These are phyloP conservation scores for Russula virescens DNA, from an alignment of 768 basidiomycete species.

Conservation along the genomic window DNA sequence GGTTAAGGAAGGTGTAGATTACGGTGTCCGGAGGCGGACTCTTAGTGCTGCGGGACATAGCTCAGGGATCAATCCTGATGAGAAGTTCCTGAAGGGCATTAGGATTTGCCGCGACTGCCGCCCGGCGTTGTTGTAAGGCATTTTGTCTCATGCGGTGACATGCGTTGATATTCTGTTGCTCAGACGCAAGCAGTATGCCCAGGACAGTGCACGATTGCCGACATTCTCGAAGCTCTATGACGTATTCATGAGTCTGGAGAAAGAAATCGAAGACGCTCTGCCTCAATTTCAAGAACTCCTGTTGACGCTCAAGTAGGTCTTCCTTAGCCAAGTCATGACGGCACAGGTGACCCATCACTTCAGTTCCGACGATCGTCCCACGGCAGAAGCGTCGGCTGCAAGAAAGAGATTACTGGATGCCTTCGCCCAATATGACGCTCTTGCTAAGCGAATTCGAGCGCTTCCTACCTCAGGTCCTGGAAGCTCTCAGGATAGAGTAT, in stretches of 20 bases:
- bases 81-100: slow-evolving; percentile 85
- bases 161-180: neutral
- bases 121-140: slow-evolving; percentile 68
- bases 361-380: slow-evolving; percentile 46
- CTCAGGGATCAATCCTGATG: slow-evolving; percentile 46
- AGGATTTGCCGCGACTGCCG: slow-evolving; percentile 83
- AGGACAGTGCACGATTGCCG: slow-evolving; percentile 36
- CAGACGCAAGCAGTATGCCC: slow-evolving; percentile 76
- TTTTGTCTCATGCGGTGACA: neutral
- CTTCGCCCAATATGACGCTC: slow-evolving; percentile 82
- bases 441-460: slow-evolving; percentile 78
- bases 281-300: slow-evolving; percentile 88
- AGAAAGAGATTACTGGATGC: slow-evolving; percentile 81
- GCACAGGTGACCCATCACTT: slow-evolving; percentile 30
- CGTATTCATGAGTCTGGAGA: slow-evolving; percentile 70
- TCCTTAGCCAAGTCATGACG: neutral
- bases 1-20: slow-evolving; percentile 77
- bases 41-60: slow-evolving; percentile 27
- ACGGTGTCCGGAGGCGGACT: slow-evolving; percentile 58
- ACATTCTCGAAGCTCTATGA: slow-evolving; percentile 29
- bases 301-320: slow-evolving; percentile 54
- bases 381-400: slow-evolving; percentile 58
- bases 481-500: slow-evolving; percentile 78
- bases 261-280: slow-evolving; percentile 82
- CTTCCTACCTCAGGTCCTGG: slow-evolving; percentile 59